phyloP scores from a whole-genome alignment of 805 yeast genomes.

The Myxozyma monticola region DNA sequence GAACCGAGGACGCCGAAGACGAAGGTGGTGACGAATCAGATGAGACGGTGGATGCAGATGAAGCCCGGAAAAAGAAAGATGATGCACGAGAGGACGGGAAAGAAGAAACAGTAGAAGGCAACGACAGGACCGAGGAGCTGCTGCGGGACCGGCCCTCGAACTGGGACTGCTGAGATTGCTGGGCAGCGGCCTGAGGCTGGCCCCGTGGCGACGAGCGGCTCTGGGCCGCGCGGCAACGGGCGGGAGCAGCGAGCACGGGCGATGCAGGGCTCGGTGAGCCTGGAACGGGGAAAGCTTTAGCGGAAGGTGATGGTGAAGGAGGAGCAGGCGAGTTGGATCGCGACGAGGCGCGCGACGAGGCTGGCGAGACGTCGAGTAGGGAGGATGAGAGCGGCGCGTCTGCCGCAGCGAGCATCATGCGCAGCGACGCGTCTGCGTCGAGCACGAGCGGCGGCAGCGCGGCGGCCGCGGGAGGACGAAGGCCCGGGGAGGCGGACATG shows the following conservation, averaged over 20 bases:
- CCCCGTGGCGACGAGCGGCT: too few relatives aligned
- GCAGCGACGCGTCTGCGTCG: neutral
- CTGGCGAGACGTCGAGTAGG: neutral
- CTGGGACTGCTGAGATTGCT: neutral
- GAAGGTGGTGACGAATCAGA: conserved; percentile 15
- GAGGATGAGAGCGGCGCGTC: neutral
- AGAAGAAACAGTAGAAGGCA: neutral
- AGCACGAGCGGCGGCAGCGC: neutral
- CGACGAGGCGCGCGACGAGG: neutral
- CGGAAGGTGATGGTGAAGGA: neutral
- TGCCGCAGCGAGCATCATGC: neutral
- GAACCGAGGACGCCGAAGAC: conserved; percentile 22
- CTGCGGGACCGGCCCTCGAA: neutral
- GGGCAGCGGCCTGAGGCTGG: neutral
- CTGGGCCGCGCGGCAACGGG: neutral
- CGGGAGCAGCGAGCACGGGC: neutral
- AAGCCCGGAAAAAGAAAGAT: conserved; percentile 11
- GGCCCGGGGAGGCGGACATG: too few relatives aligned
- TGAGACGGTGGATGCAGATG: conserved; percentile 16
- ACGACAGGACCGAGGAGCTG: neutral
- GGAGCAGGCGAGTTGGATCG: neutral
- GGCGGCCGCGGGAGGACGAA: too few relatives aligned
- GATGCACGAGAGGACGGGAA: conserved; percentile 8
- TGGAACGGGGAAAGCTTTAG: neutral
- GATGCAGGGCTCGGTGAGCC: neutral